phyloP scores from a whole-genome alignment of 768 basidiomycete species.

The Trichaptum fuscoviolaceum region DNA sequence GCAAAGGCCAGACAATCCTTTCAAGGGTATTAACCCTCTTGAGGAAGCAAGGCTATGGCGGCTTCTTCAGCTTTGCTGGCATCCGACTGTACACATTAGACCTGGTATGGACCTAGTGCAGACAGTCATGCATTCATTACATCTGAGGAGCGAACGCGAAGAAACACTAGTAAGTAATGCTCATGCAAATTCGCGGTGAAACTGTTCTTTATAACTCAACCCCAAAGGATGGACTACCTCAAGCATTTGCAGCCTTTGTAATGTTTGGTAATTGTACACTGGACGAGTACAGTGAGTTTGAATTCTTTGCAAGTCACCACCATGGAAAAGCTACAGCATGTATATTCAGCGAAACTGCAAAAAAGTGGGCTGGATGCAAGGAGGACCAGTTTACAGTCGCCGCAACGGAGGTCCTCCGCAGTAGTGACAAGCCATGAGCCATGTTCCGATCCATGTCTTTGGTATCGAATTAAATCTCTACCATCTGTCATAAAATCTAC shows the following conservation, averaged over 20 bases:
- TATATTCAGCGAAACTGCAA: neutral
- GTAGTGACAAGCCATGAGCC: neutral
- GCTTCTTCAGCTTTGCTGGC: constrained; percentile 1
- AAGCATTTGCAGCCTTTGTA: neutral
- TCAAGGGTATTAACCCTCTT: neutral
- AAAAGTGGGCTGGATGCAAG: neutral
- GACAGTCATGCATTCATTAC: neutral
- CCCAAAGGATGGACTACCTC: neutral
- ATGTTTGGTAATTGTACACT: neutral
- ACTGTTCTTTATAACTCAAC: neutral
- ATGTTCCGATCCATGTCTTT: too few relatives aligned
- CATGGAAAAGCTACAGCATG: neutral
- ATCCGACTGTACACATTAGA: neutral
- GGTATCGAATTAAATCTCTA: too few relatives aligned
- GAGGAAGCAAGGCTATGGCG: neutral
- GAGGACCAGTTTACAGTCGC: neutral
- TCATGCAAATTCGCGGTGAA: neutral
- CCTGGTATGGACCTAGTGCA: neutral
- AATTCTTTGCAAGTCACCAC: neutral
- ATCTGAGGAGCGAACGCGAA: neutral
- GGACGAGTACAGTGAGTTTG: neutral
- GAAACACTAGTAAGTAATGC: neutral
- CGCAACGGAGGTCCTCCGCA: neutral
- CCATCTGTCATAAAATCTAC: neutral
- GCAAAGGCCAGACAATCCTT: neutral